Evolutionary conservation across 2,329 filamentous ascomycete species (phyloP).

Genomic region (Taxawa tesnikishii): DNA sequence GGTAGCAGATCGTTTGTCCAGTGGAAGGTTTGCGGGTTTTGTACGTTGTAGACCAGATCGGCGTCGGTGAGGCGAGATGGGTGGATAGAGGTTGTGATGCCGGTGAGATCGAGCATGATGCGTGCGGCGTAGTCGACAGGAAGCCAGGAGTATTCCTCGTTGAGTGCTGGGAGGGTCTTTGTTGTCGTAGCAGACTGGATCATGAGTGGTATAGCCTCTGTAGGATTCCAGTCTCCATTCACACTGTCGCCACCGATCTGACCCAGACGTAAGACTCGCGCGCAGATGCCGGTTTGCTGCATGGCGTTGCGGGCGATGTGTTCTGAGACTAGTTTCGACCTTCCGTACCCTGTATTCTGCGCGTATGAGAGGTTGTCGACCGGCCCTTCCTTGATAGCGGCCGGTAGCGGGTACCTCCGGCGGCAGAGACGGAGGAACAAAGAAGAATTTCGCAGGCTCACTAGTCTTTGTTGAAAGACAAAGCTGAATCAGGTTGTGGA

Average conservation of each 20-base stretch:
- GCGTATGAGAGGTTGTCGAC: slow-evolving; percentile 10
- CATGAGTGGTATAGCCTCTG: slow-evolving; percentile 38
- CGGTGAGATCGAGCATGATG: slow-evolving; percentile 6
- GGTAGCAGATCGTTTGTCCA: slow-evolving; percentile 44
- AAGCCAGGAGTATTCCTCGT: slow-evolving; percentile 17
- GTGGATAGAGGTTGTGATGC: slow-evolving; percentile 1
- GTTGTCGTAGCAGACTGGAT: slow-evolving; percentile 34
- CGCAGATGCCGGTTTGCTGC: slow-evolving; percentile 10
- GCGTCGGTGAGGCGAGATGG: not conserved
- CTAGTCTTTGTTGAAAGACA: slow-evolving; percentile 19
- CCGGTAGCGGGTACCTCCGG: slow-evolving; percentile 4
- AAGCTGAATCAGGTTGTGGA: slow-evolving; percentile 30
- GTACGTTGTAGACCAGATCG: slow-evolving; percentile 20
- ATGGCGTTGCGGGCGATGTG: slow-evolving; percentile 10
- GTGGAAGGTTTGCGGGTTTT: slow-evolving; percentile 36
- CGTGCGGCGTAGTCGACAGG: slow-evolving; percentile 7
- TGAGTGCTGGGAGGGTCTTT: slow-evolving; percentile 32
- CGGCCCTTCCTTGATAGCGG: slow-evolving; percentile 6
- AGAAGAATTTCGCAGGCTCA: slow-evolving; percentile 27
- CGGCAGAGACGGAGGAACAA: slow-evolving; percentile 40
- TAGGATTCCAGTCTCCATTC: slow-evolving; percentile 36
- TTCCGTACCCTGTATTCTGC: slow-evolving; percentile 13
- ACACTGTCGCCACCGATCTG: slow-evolving; percentile 37
- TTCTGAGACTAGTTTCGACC: slow-evolving; percentile 13
- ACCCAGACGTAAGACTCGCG: slow-evolving; percentile 21